phyloP scores from a whole-genome alignment of 2,329 filamentous ascomycete genomes.

The Ceratocystis ficicola region DNA sequence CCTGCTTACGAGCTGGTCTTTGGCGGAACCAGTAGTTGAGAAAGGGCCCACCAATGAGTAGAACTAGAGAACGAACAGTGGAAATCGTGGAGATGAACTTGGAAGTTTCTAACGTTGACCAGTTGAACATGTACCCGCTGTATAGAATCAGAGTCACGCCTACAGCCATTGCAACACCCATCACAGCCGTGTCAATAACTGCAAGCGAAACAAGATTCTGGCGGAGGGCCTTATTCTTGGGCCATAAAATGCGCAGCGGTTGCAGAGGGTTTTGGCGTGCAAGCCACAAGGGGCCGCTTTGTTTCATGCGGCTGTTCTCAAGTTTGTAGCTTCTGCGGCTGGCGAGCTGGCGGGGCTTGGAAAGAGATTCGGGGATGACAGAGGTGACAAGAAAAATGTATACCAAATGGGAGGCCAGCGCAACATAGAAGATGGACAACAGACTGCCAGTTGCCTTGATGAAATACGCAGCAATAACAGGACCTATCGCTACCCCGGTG shows the following conservation, averaged over 20 bases:
- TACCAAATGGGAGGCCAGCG: constrained; percentile 55
- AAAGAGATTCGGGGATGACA: constrained; percentile 73
- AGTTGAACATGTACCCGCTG: constrained; percentile 64
- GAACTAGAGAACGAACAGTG: constrained; percentile 58
- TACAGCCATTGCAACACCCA: constrained; percentile 66
- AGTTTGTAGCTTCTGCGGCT: constrained; percentile 56
- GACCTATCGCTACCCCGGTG: constrained; percentile 75
- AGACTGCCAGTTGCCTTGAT: constrained; percentile 64
- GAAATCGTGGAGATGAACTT: constrained; percentile 73
- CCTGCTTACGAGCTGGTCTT: constrained; percentile 33
- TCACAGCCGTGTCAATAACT: constrained; percentile 66
- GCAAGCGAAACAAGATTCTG: constrained; percentile 75
- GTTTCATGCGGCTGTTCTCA: constrained; percentile 29
- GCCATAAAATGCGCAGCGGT: constrained; percentile 50
- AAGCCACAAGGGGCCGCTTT: constrained; percentile 26
- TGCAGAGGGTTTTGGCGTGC: constrained; percentile 53
- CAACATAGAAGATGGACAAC: constrained; percentile 73
- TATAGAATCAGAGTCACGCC: constrained; percentile 78
- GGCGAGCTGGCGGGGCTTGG: constrained; percentile 53
- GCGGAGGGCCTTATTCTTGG: constrained; percentile 45
- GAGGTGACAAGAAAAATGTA: constrained; percentile 64
- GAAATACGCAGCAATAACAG: constrained; percentile 66
- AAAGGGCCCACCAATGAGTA: constrained; percentile 63
- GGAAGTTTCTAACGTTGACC: constrained; percentile 70
- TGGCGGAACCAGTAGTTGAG: constrained; percentile 63